These are phyloP conservation scores for Fusarium illudens DNA, from an alignment of 2,329 filamentous ascomycete genomes.

Conservation along the genomic window DNA sequence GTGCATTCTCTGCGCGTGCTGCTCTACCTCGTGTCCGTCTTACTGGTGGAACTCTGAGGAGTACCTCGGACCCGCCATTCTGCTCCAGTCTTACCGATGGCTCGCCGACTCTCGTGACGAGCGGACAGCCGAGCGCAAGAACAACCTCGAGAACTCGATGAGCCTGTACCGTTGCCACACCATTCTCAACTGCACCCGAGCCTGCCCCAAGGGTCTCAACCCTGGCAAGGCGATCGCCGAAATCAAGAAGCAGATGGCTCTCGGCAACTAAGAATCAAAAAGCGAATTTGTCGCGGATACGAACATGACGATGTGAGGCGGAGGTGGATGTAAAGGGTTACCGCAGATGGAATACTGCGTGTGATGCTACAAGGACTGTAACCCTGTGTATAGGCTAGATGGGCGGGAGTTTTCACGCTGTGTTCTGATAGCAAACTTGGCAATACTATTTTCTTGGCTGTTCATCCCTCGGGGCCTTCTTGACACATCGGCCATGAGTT, in stretches of 20 bases:
- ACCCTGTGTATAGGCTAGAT: constrained; percentile 43
- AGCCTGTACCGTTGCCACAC: constrained; percentile 99
- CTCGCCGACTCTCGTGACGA: constrained; percentile 94
- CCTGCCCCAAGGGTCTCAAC: constrained; percentile 98
- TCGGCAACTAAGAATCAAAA: constrained; percentile 45
- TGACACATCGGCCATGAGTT: not conserved
- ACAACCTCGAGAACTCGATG: constrained; percentile 97
- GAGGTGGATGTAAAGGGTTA: constrained; percentile 32
- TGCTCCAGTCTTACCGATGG: constrained; percentile 98
- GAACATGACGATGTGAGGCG: constrained; percentile 26
- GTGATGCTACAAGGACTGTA: constrained; percentile 40
- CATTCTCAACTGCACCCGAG: constrained; percentile 97
- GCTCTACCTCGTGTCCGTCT: constrained; percentile 98
- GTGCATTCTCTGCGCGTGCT: constrained; percentile 99
- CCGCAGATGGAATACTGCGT: constrained; percentile 34
- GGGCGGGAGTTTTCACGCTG: constrained; percentile 39
- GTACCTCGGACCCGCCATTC: constrained; percentile 95
- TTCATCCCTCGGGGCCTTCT: constrained; percentile 19
- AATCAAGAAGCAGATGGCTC: constrained; percentile 97
- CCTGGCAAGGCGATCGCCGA: constrained; percentile 94
- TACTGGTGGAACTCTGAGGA: constrained; percentile 99
- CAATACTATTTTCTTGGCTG: constrained; percentile 39
- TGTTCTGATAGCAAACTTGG: constrained; percentile 42
- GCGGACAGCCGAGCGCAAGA: constrained; percentile 86
- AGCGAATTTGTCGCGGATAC: constrained; percentile 15